These are phyloP conservation scores for Lindgomyces ingoldianus DNA, from an alignment of 495 filamentous ascomycete genomes.

Conservation along the genomic window DNA sequence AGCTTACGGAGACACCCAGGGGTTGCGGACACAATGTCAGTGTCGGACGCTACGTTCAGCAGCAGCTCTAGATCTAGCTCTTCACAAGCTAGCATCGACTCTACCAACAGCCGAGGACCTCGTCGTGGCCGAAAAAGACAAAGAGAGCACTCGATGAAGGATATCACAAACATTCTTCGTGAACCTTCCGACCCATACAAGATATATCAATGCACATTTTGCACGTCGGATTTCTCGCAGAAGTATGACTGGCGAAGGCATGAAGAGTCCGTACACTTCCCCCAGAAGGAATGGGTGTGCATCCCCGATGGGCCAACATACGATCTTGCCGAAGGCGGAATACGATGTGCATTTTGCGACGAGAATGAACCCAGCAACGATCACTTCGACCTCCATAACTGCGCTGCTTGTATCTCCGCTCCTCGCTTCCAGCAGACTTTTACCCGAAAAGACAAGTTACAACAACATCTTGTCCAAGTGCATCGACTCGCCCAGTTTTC, in stretches of 20 bases:
- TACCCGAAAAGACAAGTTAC: slow-evolving; percentile 30
- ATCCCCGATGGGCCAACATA: slow-evolving; percentile 13
- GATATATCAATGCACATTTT: slow-evolving; percentile 35
- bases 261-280: slow-evolving; percentile 38
- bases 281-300: slow-evolving; percentile 35
- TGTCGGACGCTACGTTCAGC: slow-evolving; percentile 9
- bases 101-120: slow-evolving; percentile 22
- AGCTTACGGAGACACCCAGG: not conserved
- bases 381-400: slow-evolving; percentile 23
- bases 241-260: slow-evolving; percentile 36
- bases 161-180: not conserved
- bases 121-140: slow-evolving; percentile 29
- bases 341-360: slow-evolving; percentile 21
- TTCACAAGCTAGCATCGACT: slow-evolving; percentile 30
- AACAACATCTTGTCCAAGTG: slow-evolving; percentile 29
- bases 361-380: not conserved
- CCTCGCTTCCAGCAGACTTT: slow-evolving; percentile 16
- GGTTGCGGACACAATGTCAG: slow-evolving; percentile 16
- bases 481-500: slow-evolving; percentile 11
- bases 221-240: slow-evolving; percentile 25
- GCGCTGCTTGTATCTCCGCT: not conserved
- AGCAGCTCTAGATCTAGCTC: slow-evolving; percentile 19
- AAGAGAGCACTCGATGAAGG: slow-evolving; percentile 10
- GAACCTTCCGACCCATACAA: slow-evolving; percentile 14
- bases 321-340: not conserved